Evolutionary conservation across 1,139 yeast genomes (phyloP).

Genomic region (Debaryomyces nepalensis): DNA sequence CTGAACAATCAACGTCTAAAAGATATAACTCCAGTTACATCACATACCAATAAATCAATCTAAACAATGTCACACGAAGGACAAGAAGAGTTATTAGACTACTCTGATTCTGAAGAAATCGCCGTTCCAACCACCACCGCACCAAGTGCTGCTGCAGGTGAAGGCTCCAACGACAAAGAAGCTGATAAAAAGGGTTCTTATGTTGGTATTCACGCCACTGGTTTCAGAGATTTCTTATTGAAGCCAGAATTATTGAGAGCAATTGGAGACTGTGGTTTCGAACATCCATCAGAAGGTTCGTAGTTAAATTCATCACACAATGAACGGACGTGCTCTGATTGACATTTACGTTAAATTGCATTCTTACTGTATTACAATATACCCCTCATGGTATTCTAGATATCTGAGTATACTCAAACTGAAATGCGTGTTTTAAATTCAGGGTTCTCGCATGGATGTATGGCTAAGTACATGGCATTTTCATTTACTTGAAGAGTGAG

Average conservation of each 20-base stretch:
- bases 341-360: constrained; percentile 9
- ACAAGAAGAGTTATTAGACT: constrained; percentile 98
- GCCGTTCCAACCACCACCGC: constrained; percentile 74
- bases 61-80: constrained; percentile 80
- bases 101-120: constrained; percentile 97
- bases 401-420: not conserved
- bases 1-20: not conserved
- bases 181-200: constrained; percentile 95
- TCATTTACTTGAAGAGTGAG: too few species aligned
- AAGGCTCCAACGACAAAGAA: constrained; percentile 49
- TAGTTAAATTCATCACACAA: constrained; percentile 27
- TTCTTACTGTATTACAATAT: constrained; percentile 4
- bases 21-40: not conserved
- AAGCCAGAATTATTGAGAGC: constrained; percentile 98
- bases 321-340: constrained; percentile 6
- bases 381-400: too few species aligned
- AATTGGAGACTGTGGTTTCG: constrained; percentile 98
- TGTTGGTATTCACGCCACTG: constrained; percentile 97
- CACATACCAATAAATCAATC: constrained; percentile 14
- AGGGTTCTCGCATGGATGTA: too few species aligned
- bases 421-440: too few species aligned
- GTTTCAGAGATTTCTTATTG: constrained; percentile 95
- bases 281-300: constrained; percentile 99
- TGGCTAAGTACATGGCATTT: too few species aligned
- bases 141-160: constrained; percentile 51